phyloP scores from a whole-genome alignment of 306 rosid species.

The Malus sieversii region DNA sequence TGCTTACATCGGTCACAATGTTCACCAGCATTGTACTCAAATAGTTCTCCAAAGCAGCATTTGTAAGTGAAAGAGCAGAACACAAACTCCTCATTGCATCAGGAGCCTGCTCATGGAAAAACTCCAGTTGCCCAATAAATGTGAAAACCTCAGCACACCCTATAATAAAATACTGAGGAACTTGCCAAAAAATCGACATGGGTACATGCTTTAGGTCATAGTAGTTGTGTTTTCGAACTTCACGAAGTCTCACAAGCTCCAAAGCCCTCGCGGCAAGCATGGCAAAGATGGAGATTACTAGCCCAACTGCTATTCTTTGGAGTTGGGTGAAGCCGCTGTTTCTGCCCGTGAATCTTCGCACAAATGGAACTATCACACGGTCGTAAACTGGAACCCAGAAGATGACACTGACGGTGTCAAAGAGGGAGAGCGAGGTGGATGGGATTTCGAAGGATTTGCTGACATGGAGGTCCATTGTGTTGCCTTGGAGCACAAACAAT shows the following conservation, averaged over 20 bases:
- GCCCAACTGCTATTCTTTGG: constrained; percentile 20
- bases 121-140: constrained; percentile 16
- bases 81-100: constrained; percentile 26
- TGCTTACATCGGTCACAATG: constrained; percentile 2
- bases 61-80: constrained; percentile 15
- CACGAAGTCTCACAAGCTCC: constrained; percentile 5
- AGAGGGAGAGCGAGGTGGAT: constrained; percentile 10
- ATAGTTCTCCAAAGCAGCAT: constrained; percentile 3
- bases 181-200: constrained; percentile 27
- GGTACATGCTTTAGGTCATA: constrained; percentile 13
- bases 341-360: not conserved
- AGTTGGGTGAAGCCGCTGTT: constrained; percentile 16
- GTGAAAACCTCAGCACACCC: constrained; percentile 14
- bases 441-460: constrained; percentile 6
- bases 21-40: constrained; percentile 9
- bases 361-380: not conserved
- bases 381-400: constrained; percentile 7
- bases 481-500: constrained; percentile 10
- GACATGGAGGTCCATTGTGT: constrained; percentile 9
- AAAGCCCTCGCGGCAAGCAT: constrained; percentile 1
- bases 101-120: constrained; percentile 24
- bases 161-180: constrained; percentile 17
- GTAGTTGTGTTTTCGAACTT: constrained; percentile 2
- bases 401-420: constrained; percentile 15
- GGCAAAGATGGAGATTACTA: constrained; percentile 1